These are phyloP conservation scores for Bidens hawaiensis DNA, from an alignment of 140 eudicot genomes.

Conservation along the genomic window DNA sequence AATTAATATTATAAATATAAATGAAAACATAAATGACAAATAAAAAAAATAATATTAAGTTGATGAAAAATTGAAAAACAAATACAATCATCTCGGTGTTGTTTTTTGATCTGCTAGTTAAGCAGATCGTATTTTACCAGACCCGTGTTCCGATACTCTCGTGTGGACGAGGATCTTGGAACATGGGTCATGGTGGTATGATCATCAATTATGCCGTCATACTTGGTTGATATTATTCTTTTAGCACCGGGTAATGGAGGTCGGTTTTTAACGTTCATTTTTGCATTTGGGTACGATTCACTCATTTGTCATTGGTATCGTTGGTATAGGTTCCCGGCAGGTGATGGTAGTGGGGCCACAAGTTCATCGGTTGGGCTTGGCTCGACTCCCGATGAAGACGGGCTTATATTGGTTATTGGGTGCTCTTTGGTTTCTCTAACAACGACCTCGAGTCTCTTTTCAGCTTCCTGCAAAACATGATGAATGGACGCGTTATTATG, in stretches of 20 bases:
- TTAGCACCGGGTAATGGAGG: conserved; percentile 10
- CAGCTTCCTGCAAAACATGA: conserved; percentile 8
- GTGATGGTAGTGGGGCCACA: conserved; percentile 9
- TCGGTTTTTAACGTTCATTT: conserved; percentile 11
- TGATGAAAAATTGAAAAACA: background rate
- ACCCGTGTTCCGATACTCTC: conserved; percentile 14
- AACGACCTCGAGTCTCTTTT: background rate
- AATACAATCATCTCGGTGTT: background rate
- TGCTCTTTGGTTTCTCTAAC: conserved; percentile 7
- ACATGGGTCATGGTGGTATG: background rate
- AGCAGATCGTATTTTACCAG: background rate
- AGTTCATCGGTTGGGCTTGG: conserved; percentile 5
- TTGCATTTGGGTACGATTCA: conserved; percentile 12
- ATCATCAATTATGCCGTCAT: background rate
- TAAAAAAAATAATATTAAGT: background rate
- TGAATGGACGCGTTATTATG: background rate
- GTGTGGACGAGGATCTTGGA: conserved; percentile 3
- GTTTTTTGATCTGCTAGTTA: background rate
- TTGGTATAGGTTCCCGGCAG: background rate
- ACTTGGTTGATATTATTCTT: conserved; percentile 3
- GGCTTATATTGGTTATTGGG: background rate
- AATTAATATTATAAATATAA: background rate
- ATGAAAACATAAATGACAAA: background rate
- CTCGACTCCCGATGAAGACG: background rate
- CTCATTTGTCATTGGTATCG: conserved; percentile 16